Conservation (phyloP, 257 asterid genomes). For the Gardenia jasminoides region DNA sequence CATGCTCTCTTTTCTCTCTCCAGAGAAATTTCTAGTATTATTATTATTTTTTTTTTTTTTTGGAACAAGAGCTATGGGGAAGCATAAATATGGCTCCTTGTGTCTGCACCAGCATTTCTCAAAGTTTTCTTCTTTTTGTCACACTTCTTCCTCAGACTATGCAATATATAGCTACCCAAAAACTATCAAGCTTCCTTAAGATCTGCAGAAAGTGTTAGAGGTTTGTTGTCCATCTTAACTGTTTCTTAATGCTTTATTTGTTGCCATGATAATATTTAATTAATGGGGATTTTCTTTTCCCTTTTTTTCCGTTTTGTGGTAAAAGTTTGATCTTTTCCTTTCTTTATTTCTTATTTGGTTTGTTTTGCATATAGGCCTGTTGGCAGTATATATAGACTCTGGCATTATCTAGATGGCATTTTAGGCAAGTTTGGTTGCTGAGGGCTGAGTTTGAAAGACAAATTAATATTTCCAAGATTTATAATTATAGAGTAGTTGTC, state of each 20-base stretch:
- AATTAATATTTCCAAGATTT: neutral
- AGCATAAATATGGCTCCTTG: slow-evolving; percentile 16
- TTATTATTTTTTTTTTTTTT: neutral
- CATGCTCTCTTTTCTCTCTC: neutral
- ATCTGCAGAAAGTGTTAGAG: neutral
- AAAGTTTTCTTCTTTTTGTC: neutral
- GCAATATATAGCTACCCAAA: neutral
- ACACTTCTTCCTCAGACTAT: neutral
- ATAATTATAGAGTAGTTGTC: neutral
- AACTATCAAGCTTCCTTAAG: neutral
- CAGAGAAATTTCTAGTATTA: too few relatives aligned
- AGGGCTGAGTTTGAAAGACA: neutral
- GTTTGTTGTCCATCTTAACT: slow-evolving; percentile 4
- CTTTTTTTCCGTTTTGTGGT: neutral
- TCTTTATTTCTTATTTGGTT: neutral
- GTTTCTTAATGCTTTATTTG: neutral
- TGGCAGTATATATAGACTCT: neutral
- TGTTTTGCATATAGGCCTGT: neutral
- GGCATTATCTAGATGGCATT: slow-evolving; percentile 2
- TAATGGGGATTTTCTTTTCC: neutral
- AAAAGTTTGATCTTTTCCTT: neutral
- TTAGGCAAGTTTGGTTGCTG: neutral
- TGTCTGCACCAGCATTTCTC: neutral
- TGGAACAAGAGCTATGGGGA: neutral
- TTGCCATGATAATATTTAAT: neutral